A percentile compares a stretch with the other conserved stretches of the same genome.
Evolutionary conservation across 208 protist species (phyloP).

Genomic region (Kentomonas sorsogonicus): DNA sequence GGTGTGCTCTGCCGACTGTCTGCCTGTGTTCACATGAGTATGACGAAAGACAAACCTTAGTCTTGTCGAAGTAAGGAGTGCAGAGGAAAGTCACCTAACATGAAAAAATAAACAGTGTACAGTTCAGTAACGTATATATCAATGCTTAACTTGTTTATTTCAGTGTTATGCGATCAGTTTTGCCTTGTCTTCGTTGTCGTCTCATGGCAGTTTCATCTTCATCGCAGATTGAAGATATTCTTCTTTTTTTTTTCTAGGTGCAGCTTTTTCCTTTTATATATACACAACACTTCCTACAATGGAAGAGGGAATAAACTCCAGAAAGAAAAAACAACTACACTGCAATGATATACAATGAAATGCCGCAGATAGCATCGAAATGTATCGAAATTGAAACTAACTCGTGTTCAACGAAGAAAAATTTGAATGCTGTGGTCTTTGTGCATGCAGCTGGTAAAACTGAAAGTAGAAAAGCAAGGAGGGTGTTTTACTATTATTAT

Average conservation of each 20-base stretch:
- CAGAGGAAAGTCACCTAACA: neutral
- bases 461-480: neutral
- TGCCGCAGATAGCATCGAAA: neutral
- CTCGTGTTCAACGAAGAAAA: too few relatives aligned
- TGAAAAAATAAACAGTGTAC: neutral
- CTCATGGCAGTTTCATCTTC: neutral
- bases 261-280: neutral
- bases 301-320: neutral
- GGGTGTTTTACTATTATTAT: neutral
- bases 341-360: neutral
- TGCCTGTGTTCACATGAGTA: too few relatives aligned
- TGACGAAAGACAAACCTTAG: too few relatives aligned
- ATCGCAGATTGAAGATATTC: neutral
- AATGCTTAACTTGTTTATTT: neutral
- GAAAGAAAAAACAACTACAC: neutral
- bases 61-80: slow-evolving; percentile 37
- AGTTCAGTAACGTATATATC: too few relatives aligned
- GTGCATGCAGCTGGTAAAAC: too few relatives aligned
- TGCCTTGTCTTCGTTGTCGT: too few relatives aligned
- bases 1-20: too few relatives aligned
- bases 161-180: neutral
- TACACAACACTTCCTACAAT: neutral
- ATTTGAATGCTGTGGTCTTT: too few relatives aligned
- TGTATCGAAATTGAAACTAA: too few relatives aligned
- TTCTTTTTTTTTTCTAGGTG: slow-evolving; percentile 5